Percentiles rank a stretch among this genome's conserved stretches.
Evolutionary conservation across 2,329 filamentous ascomycete genomes (phyloP).

Genomic region (Alternaria sp.): DNA sequence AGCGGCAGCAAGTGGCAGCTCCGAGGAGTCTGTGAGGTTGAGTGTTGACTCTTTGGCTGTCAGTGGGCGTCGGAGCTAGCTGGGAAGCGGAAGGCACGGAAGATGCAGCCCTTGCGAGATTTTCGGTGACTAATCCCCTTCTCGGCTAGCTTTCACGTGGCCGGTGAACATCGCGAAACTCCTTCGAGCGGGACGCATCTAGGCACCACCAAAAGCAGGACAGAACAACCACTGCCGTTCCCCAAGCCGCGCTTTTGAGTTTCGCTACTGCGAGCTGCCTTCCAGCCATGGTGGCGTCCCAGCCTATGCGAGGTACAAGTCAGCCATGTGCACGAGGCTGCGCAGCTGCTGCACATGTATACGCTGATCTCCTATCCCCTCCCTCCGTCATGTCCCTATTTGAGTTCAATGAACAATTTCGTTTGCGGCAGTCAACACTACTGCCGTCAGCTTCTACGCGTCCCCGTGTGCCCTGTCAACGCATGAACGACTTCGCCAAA

Average conservation of each 20-base stretch:
- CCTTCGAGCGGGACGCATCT: not conserved
- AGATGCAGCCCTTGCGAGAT: conserved; percentile 1
- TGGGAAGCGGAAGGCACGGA: not conserved
- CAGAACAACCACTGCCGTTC: not conserved
- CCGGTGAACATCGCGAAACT: not conserved
- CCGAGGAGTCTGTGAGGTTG: not conserved
- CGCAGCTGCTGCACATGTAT: not conserved
- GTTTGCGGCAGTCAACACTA: conserved; percentile 4
- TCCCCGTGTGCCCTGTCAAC: not conserved
- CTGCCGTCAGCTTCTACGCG: not conserved
- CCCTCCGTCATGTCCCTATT: not conserved
- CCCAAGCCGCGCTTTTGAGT: not conserved
- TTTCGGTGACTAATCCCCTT: not conserved
- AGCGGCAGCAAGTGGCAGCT: not conserved
- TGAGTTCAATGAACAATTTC: conserved; percentile 1
- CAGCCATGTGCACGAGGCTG: not conserved
- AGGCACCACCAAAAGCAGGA: not conserved
- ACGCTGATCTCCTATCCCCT: not conserved
- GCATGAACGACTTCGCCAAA: conserved; percentile 13
- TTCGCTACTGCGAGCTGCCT: not conserved
- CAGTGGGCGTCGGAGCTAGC: not conserved
- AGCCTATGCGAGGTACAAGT: not conserved
- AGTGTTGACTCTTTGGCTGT: not conserved
- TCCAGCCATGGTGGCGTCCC: not conserved
- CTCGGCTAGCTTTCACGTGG: not conserved